These are phyloP conservation scores for Acanthamoeba quina DNA, from an alignment of 208 protist species.

Conservation along the genomic window DNA sequence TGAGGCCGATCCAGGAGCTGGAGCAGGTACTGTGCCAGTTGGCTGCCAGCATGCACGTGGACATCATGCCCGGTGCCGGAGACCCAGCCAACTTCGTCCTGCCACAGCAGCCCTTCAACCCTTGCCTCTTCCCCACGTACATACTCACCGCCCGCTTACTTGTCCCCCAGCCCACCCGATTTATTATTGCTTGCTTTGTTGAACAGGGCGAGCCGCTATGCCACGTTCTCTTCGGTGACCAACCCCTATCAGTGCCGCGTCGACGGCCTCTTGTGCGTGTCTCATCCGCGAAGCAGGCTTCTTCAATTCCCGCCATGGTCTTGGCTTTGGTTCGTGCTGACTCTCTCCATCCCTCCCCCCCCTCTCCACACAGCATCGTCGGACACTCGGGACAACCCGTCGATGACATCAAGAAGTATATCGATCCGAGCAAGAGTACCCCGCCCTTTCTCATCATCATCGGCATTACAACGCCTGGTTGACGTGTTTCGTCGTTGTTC, in stretches of 20 bases:
- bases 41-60: slow-evolving; percentile 71
- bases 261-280: slow-evolving; percentile 74
- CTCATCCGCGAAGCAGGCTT: not conserved
- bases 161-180: too few species aligned
- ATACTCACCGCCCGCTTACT: too few species aligned
- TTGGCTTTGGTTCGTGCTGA: not conserved
- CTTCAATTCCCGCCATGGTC: not conserved
- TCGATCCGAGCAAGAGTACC: not conserved
- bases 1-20: slow-evolving; percentile 76
- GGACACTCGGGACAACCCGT: slow-evolving; percentile 84
- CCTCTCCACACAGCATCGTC: slow-evolving; percentile 73
- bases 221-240: slow-evolving; percentile 71
- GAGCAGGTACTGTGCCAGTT: slow-evolving; percentile 72
- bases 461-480: not conserved
- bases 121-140: slow-evolving; percentile 78
- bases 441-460: not conserved
- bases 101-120: slow-evolving; percentile 84
- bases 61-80: slow-evolving; percentile 81
- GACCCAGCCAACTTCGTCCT: slow-evolving; percentile 81
- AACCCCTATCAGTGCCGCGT: slow-evolving; percentile 83
- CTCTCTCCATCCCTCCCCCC: not conserved
- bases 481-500: not conserved
- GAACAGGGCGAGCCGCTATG: slow-evolving; percentile 50
- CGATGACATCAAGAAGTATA: slow-evolving; percentile 80
- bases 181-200: not conserved